phyloP scores from a whole-genome alignment of 2,329 filamentous ascomycete genomes.

The Clathrospora elynae region DNA sequence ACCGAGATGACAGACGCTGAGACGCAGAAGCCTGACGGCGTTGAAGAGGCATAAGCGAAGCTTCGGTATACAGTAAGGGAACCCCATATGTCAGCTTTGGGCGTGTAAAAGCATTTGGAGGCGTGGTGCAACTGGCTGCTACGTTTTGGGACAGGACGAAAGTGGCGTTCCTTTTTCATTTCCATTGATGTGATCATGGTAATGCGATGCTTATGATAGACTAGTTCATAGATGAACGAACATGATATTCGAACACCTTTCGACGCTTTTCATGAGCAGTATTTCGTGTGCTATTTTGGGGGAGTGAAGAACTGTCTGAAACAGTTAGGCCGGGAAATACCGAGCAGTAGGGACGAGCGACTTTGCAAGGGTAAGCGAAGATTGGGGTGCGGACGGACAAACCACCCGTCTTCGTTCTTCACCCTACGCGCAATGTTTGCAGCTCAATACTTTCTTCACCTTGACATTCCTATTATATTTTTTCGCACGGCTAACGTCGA shows the following conservation, averaged over 20 bases:
- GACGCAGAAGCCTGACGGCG: conserved; percentile 46
- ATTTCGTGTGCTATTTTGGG: no score
- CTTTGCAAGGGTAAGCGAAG: no score
- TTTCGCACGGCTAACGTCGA: no score
- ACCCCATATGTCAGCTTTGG: conserved; percentile 14
- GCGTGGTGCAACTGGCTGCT: conserved; percentile 11
- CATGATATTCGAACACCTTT: conserved; percentile 6
- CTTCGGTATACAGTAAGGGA: conserved; percentile 8
- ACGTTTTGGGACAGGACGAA: conserved; percentile 13
- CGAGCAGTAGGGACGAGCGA: no score
- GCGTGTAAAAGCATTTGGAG: conserved; percentile 30
- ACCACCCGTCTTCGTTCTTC: no score
- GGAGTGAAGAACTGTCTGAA: no score
- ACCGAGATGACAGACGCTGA: conserved; percentile 67
- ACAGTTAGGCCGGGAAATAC: no score
- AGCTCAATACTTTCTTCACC: no score
- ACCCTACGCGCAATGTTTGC: no score
- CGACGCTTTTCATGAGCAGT: not conserved
- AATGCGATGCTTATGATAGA: conserved; percentile 40
- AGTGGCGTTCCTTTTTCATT: conserved; percentile 11
- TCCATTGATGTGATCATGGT: conserved; percentile 26
- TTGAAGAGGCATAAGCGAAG: conserved; percentile 42
- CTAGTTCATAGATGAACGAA: conserved; percentile 33
- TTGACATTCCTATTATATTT: no score
- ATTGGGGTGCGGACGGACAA: no score